Evolutionary conservation across 2,329 filamentous ascomycete species (phyloP), one percentile per base, ranked within the genome.

Genomic region (Colletotrichum sublineola): DNA sequence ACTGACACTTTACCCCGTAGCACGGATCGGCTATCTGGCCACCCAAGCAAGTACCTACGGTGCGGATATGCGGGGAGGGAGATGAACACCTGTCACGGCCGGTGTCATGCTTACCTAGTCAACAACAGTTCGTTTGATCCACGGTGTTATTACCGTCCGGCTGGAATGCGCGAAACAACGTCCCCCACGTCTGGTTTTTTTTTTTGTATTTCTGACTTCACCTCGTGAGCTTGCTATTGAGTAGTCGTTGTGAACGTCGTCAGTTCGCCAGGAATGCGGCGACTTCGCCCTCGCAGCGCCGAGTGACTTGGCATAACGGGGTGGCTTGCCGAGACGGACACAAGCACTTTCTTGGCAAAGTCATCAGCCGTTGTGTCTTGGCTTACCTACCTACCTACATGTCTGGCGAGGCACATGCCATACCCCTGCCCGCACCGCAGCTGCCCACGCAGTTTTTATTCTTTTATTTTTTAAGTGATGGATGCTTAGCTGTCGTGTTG

Each of bases 291-390:
- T 70, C 66, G 70, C 70, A 73, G 70, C 61, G 70, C 70, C 70
- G 60, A 73, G 70, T 67, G 40, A 64, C 70, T 73, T 73, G 70
- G 70, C 70, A 61, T 38, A 60, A 56, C 70, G 70, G 70, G 70
- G 65, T 70, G 70, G 70, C 70, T 73, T 73, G 66, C 70, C 67
- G 70, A 70, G 70, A 55, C 40, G 60, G 40, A 70, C 36, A 73
- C 70, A 73, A 73, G 70, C 70, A 65, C 70, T 73, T 70, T 73
- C 70, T 73, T 73, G 67, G 70, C 70, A 73, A 50, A 73, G 42
- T 62, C 53, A 61, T 69, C 42, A 53, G 40, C 66, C 55, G 70
- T 70, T 57, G 66, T 12, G 61, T 73, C 70, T 73, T 73, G 70
- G 70, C 70, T 29, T 61, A 61, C 66, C 40, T 61, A 18, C 50